Conservation (phyloP, 2,329 filamentous ascomycete genomes). For the Arthrobotrys pseudoclavata region DNA sequence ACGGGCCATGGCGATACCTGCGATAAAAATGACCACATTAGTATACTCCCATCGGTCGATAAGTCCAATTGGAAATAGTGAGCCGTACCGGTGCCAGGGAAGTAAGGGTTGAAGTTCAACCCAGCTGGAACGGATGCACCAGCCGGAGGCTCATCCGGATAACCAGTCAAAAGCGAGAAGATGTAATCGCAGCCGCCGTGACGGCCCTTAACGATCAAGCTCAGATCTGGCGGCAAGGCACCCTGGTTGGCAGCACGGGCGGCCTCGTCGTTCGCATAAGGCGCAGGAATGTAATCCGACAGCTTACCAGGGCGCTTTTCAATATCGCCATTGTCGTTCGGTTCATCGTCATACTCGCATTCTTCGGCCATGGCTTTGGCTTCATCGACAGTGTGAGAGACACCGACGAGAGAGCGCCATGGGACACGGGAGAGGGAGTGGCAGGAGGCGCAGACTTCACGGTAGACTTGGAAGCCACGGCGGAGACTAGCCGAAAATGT, state of each 20-base stretch:
- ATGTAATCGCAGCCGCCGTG: conserved; percentile 99
- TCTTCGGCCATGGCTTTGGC: conserved; percentile 97
- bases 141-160: conserved; percentile 94
- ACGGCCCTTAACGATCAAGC: conserved; percentile 95
- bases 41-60: background rate
- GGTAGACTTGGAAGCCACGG: conserved; percentile 99
- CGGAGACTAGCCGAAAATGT: conserved; percentile 77
- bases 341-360: conserved; percentile 98
- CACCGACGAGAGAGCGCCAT: conserved; percentile 91
- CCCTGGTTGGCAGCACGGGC: conserved; percentile 98
- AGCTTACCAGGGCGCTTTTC: conserved; percentile 99
- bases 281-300: conserved; percentile 92
- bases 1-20: conserved; percentile 93
- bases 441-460: conserved; percentile 96
- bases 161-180: conserved; percentile 95
- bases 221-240: conserved; percentile 96
- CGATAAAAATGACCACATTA: background rate
- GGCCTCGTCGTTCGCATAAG: conserved; percentile 99
- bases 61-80: conserved; percentile 44
- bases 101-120: conserved; percentile 99
- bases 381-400: conserved; percentile 94
- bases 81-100: conserved; percentile 86
- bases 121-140: conserved; percentile 87
- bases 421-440: conserved; percentile 95
- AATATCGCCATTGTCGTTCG: conserved; percentile 97